Base-by-base conservation (phyloP, 1,284 basidiomycete genomes). In the Inonotus obliquus region DNA sequence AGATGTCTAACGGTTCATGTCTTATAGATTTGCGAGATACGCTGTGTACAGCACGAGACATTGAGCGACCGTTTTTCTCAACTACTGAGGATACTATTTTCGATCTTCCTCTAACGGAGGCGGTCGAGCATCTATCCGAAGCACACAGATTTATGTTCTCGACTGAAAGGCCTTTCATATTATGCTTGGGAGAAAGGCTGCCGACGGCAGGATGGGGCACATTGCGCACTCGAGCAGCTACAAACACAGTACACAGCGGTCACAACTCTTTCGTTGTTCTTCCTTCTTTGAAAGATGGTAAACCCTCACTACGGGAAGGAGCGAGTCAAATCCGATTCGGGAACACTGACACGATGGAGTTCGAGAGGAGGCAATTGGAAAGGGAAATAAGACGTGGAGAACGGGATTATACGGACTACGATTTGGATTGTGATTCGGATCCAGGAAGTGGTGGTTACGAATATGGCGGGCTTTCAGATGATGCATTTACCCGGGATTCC, bases 241-340 rank as follows among this genome's bases (percentile, higher is more conserved):
- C 21, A 19, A 41, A 41, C 10, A 27, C 35, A 41, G 19, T 45
- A 25, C 21, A 27, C 10, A 63, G 62, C 27, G 25, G 44, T 25
- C 62, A 63, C 59, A 57, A 60, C 25, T 57, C 47, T 17, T 63
- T 60, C 32, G 47, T 56, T n/a, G 59, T 60, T 13, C 45, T 63
- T 37, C 62, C 54, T 39, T 19, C 54, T 19, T 57, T 47, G 7
- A 35, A 19, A 3, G 48, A 37, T 19, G 25, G 32, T 10, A 44
- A 9, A 32, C 6, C 11, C 19, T 37, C 29, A 9, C 2, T 9
- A 19, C 14, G 32, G 29, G 27, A 14, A 4, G 32, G 47, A 11
- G 23, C 11, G 13, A 38, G 35, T 32, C 29, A 13, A 35, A 41
- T 47, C n/a, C 54, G 23, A 25, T 58, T 48, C 27, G 62, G 62